Conservation (phyloP, 2,329 filamentous ascomycete genomes). For the Biscogniauxia sp. region DNA sequence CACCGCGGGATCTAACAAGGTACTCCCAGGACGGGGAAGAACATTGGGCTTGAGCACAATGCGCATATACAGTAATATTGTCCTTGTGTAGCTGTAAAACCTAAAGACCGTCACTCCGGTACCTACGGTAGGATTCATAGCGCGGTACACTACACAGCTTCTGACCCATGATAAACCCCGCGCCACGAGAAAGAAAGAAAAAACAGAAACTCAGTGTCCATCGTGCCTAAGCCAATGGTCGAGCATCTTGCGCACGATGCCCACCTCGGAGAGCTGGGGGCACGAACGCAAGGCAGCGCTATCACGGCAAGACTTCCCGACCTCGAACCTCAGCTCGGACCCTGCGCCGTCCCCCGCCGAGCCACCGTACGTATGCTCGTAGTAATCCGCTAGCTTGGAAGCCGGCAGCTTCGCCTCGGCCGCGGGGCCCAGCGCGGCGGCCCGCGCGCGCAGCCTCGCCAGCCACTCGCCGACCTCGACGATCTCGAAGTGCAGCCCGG, state of each 20-base stretch:
- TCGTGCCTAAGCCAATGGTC: conserved; percentile 21
- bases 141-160: too few species aligned
- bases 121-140: too few species aligned
- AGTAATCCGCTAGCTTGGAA: conserved; percentile 26
- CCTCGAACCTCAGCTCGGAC: conserved; percentile 17
- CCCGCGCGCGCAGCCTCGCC: conserved; percentile 24
- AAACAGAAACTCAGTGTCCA: background rate
- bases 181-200: background rate
- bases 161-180: too few species aligned
- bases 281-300: conserved; percentile 24
- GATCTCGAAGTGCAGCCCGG: conserved; percentile 34
- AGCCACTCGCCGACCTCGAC: conserved; percentile 36
- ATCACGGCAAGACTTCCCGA: conserved; percentile 19
- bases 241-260: conserved; percentile 28
- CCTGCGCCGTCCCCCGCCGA: conserved; percentile 5
- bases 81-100: too few species aligned
- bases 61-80: too few species aligned
- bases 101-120: background rate
- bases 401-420: conserved; percentile 26
- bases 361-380: conserved; percentile 20
- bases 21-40: too few species aligned
- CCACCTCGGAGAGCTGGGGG: conserved; percentile 21
- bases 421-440: conserved; percentile 21
- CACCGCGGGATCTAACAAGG: too few species aligned
- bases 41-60: too few species aligned